Base-by-base conservation (phyloP, 768 basidiomycete species). In the Leccinum truebloodii region DNA sequence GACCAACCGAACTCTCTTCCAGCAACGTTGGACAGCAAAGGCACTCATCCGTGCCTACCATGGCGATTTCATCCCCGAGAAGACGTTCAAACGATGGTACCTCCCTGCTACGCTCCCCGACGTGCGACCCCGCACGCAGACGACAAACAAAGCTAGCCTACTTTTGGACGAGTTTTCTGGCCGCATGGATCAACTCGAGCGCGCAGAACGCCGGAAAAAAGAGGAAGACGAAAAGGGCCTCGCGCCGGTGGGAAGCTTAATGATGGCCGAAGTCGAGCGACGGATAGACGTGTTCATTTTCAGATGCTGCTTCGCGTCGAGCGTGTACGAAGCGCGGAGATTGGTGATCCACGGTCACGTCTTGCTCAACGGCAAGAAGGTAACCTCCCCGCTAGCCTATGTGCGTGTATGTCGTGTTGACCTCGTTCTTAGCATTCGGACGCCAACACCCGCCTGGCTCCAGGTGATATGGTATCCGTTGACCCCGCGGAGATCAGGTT, bases 221-320 rank as follows among this genome's bases (percentile, higher is more conserved):
- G 81, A 85, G 63, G 83, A 86, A 67, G 77, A 80, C 62, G 71
- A 72, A 63, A 83, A 86, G 65, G 88, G 85, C 1, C 82, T 92
- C 66, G 89, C 94, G 18, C 97, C 97, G 6, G 90, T 98, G 16
- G 94, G 92, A 54, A 94, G 92, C 72, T 83, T 99, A 83, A 95
- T 98, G 92, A 92, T 95, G 73, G 74, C 85, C 0, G 94, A 98
- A 75, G 83, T 98, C n/a, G 97, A 99, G 80, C 82, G 95, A 71
- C 75, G 97, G 73, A 83, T 99, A 72, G 97, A 99, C 69, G 88
- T 94, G 50, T 85, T 98, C 72, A 76, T 98, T 54, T 98, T 98
- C 76, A 80, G 95, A 52, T 84, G 85, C 58, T 96, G 95, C 71
- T 88, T 98, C 65, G 89, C 88, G 30, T 83, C 86, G 62, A 94